These are phyloP conservation scores for Tulasnella sp. DNA, from an alignment of 768 basidiomycete genomes.

Conservation along the genomic window DNA sequence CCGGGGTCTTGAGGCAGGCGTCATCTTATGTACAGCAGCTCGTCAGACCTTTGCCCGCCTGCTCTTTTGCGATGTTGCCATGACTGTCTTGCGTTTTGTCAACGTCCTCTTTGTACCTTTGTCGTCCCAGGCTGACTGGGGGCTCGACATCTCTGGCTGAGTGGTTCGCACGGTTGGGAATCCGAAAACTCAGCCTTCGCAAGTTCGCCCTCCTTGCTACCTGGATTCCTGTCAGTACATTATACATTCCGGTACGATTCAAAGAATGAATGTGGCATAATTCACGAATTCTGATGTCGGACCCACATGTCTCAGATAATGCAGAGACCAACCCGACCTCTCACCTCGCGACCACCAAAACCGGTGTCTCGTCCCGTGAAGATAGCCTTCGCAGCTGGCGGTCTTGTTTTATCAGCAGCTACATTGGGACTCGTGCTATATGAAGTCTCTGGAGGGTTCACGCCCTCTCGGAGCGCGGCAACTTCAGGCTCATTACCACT, in stretches of 20 bases:
- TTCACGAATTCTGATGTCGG: background rate
- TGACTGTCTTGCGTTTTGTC: background rate
- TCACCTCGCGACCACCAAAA: background rate
- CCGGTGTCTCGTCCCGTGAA: background rate
- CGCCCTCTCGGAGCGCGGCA: slow-evolving; percentile 22
- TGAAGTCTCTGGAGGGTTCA: slow-evolving; percentile 6
- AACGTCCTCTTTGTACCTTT: no score
- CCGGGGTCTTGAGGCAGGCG: no score
- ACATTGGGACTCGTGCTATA: slow-evolving; percentile 6
- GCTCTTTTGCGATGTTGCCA: no score
- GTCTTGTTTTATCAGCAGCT: background rate
- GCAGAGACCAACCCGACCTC: background rate
- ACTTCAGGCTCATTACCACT: slow-evolving; percentile 26
- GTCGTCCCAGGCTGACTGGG: background rate
- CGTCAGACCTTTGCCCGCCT: no score
- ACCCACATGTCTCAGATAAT: background rate
- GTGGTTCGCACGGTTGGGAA: background rate
- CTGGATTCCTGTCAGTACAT: background rate
- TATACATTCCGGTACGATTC: background rate
- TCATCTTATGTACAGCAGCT: no score
- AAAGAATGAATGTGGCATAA: background rate
- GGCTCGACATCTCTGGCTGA: background rate
- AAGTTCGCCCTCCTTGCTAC: background rate
- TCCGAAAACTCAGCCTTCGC: background rate
- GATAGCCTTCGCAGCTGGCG: background rate